Base-by-base conservation (phyloP, 257 asterid species). In the Coffea eugenioides region DNA sequence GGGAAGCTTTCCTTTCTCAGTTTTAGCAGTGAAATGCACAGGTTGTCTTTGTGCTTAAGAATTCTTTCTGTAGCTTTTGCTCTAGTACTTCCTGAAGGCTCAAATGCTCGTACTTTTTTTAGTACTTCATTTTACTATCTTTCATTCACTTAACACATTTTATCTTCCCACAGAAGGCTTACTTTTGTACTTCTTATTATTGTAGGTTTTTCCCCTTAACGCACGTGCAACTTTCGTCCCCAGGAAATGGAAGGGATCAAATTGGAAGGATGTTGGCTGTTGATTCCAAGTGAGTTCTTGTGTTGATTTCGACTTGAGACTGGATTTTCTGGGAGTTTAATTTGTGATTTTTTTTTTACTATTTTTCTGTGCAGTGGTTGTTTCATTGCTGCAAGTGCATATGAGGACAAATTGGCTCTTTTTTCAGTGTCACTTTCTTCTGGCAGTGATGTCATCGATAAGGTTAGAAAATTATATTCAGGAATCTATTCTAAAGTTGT, bases 311-410 rank as follows among this genome's bases (percentile, higher is more conserved):
- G 15, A 80, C 48, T 57, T 65, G 73, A 49, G 25, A 31, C 68
- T 5, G 43, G 20, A 51, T 62, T 46, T 73, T 70, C 39, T 69
- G 66, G 39, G n/a, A 43, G 27, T 14, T 39, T 69, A 82, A 84
- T 86, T 87, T 80, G 75, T 87, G 86, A 83, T 74, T 84, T 81
- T 82, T 73, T 78, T 39, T 82, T 84, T 74, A 81, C 83, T 87
- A 12, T 86, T 87, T 82, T 88, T 83, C 78, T 90, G 77, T 90
- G 84, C 92, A 95, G 99, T 88, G 98, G 99, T 54, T 90, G 90
- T 83, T 95, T 89, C 86, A 89, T 95, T 82, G 98, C 99, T 83
- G 97, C 92, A 81, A 91, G 98, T 83, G 99, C 99, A 15, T 95
- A 87, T 70, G 94, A 94, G 84, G 97, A 91, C 82, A 94, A 91